Evolutionary conservation across 257 asterid species (phyloP), one percentile per base, ranked within the genome.

Genomic region (Solanum piurae): DNA sequence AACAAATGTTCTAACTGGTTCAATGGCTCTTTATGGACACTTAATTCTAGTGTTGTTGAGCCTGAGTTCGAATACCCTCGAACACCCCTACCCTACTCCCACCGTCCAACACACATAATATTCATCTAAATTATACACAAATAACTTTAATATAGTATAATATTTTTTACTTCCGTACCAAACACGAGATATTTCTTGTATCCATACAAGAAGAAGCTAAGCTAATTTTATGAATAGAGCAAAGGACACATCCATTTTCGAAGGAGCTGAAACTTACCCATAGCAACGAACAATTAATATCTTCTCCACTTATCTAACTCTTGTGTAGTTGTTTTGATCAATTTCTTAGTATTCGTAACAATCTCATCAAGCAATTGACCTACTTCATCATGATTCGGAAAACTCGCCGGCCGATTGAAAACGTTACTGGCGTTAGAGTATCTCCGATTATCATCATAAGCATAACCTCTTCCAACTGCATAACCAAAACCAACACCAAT

Each of bases 401-500:
- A 44, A 87, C 34, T 68, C 49, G 94, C 92, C 38, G 83, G 90
- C 86, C 86, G 75, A 44, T 86, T 86, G 11, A 90, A 87, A 80
- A 87, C 33, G 62, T 83, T 90, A 87, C 89, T 93, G 29, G 92
- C 88, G 83, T 95, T 96, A n/a, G 98, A 91, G 90, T 94, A 91
- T 88, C 86, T 91, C 46, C 95, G 94, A 29, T 37, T 83, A 80
- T 92, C 93, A 86, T 94, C 98, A 73, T 94, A 94, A 38, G 95
- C 98, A 89, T 94, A 84, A 77, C 99, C 99, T 85, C 88, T 92
- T 6, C 98, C 99, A 60, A 94, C 71, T 38, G 98, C 99, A 60
- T 96, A 96, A 20, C 98, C 99, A 74, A 95, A 96, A 60, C 99
- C 98, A 84, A 95, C 20, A 11, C 99, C 99, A 84, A 95, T 83